Conservation (phyloP, 192 early-diverging fungal species). For the Coemansia asiatica region DNA sequence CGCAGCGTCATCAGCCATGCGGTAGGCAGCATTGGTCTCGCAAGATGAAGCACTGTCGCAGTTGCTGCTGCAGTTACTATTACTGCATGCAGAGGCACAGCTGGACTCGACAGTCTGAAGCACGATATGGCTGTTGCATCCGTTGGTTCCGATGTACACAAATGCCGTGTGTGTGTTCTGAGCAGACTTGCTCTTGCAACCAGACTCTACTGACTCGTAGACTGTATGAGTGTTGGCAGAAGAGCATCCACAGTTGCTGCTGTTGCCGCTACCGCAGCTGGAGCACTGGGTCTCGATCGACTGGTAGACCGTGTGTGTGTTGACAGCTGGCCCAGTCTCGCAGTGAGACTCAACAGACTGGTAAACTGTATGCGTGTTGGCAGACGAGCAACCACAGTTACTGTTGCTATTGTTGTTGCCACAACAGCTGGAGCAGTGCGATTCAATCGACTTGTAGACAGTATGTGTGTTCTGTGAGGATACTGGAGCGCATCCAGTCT, state of each 20-base stretch:
- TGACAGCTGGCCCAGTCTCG: neutral
- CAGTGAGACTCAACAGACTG: slow-evolving; percentile 25
- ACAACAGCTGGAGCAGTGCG: neutral
- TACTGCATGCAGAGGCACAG: slow-evolving; percentile 1
- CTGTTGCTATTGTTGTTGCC: neutral
- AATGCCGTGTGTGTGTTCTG: slow-evolving; percentile 13
- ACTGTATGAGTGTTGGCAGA: slow-evolving; percentile 27
- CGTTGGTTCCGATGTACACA: slow-evolving; percentile 12
- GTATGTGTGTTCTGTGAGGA: slow-evolving; percentile 19
- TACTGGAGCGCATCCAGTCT: slow-evolving; percentile 2
- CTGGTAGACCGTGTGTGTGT: slow-evolving; percentile 19
- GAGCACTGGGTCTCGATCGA: slow-evolving; percentile 13
- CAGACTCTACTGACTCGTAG: slow-evolving; percentile 20
- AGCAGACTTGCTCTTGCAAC: slow-evolving; percentile 6
- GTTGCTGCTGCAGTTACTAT: neutral
- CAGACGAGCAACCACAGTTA: neutral
- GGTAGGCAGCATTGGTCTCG: neutral
- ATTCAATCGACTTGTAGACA: slow-evolving; percentile 18
- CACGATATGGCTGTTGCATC: slow-evolving; percentile 19
- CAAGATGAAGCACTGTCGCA: neutral
- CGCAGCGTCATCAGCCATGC: neutral
- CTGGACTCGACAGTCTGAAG: slow-evolving; percentile 14
- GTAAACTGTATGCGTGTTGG: slow-evolving; percentile 33
- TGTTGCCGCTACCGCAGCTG: neutral
- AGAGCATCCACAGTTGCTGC: neutral